Evolutionary conservation across 106 monocot species (phyloP).

Genomic region (Dioscorea zingiberensis): DNA sequence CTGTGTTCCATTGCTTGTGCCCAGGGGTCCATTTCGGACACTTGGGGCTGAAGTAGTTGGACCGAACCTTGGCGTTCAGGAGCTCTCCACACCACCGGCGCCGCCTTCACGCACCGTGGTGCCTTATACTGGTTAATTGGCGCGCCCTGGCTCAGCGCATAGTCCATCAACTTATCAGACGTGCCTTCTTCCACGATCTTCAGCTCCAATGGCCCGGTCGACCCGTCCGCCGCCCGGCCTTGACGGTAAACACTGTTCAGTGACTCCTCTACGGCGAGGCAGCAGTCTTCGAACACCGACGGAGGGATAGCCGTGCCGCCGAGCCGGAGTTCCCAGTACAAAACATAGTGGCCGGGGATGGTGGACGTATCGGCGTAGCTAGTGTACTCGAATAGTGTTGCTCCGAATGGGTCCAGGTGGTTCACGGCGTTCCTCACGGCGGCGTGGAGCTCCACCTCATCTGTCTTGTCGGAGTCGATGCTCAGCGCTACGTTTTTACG

Average conservation of each 20-base stretch:
- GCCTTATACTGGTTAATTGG: conserved; percentile 95
- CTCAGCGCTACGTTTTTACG: conserved; percentile 81
- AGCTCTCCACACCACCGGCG: conserved; percentile 51
- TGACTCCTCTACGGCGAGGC: conserved; percentile 67
- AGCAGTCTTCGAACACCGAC: conserved; percentile 75
- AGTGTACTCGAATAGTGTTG: conserved; percentile 66
- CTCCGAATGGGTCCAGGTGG: conserved; percentile 58
- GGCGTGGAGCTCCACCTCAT: conserved; percentile 76
- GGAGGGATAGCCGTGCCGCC: conserved; percentile 37
- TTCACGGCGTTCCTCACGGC: conserved; percentile 51
- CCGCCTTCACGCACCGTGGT: conserved; percentile 59
- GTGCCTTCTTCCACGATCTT: conserved; percentile 66
- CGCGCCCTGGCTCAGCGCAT: conserved; percentile 55
- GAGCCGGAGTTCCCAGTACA: conserved; percentile 72
- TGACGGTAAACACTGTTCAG: conserved; percentile 86
- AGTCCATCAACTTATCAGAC: conserved; percentile 87
- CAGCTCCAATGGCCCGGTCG: conserved; percentile 81
- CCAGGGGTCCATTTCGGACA: conserved; percentile 69
- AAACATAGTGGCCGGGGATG: conserved; percentile 83
- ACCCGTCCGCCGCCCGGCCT: conserved; percentile 49
- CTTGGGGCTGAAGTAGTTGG: conserved; percentile 67
- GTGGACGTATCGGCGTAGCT: conserved; percentile 67
- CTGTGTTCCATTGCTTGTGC: conserved; percentile 44
- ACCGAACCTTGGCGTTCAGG: conserved; percentile 39
- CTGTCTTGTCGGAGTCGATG: conserved; percentile 89